Evolutionary conservation across 1,284 basidiomycete species (phyloP), one percentile per base, ranked within the genome.

Genomic region (Farysia itapuensis): DNA sequence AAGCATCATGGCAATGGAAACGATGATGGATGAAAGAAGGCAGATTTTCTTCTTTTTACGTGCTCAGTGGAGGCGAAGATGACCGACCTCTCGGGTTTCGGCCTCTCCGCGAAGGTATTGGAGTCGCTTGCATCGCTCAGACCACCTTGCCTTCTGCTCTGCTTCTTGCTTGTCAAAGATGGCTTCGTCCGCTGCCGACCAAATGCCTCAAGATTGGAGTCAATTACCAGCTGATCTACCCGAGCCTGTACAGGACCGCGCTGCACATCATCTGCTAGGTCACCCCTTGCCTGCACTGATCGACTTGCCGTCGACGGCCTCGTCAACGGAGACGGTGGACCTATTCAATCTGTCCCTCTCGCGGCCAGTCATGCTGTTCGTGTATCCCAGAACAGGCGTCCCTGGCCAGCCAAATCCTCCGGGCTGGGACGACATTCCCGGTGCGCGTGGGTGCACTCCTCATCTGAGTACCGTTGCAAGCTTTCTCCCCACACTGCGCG

Each of bases 271-370:
- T 30, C 64, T 75, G 4, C 48, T 66, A 9, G 72, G 72, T 3
- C 71, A 73, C 37, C 72, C 71, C 12, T 34, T 75, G 3, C 70
- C 70, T 0, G 66, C 68, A 0, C 34, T 73, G 9, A 56, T 67
- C 36, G 47, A 64, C 18, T 51, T 70, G n/a, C 48, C 42, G 5
- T 57, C 56, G 19, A 67, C 72, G 14, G 43, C 56, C 4, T 50
- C 47, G 0, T 46, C 48, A 19, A 28, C 26, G n/a, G 28, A 44
- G 8, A 41, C 47, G 4, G 52, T 73, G 12, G 72, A 75, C 37
- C 60, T 75, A 11, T 75, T 75, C 43, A 64, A 65, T 15, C 41
- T 64, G 9, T 70, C 68, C 1, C 51, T 73, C 4, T 42, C 44
- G 9, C 36, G 35, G 7, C 72, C 72, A 13, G 57, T 74, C 26